Evolutionary conservation across 2,329 filamentous ascomycete genomes (phyloP), one percentile per base, ranked within the genome.

Genomic region (Xylaria sp.): DNA sequence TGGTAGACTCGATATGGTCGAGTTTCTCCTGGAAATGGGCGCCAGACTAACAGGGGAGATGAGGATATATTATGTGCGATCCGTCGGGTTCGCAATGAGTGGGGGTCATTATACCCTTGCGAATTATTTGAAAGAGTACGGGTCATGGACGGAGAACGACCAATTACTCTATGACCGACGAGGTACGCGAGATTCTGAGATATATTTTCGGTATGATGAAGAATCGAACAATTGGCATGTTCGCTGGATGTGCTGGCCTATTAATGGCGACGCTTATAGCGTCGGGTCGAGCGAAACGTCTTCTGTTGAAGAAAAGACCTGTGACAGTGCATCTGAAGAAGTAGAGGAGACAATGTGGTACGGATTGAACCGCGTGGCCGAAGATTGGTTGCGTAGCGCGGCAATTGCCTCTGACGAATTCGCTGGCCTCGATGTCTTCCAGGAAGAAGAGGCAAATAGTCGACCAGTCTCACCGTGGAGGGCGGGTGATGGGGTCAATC

Each of bases 31-130:
- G 5, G 44, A 53, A 29, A 53, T 17, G 10, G 67, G 67, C 11
- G 55, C 50, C n/a, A 20, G 25, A 3, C 0, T 69, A 0, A 29
- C 36, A 1, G 56, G 27, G 0, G 2, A 25, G 20, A 67, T 66
- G 67, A 22, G 67, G 33, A 50, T 66, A 31, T 36, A 67, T 17
- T 69, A 61, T 31, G 44, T 67, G 2, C 22, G 67, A 51, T 58
- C 67, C 15, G 36, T 64, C 13, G 2, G 9, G 1, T 55, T 61
- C 33, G 67, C 67, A 5, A 25, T 5, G 4, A 0, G 5, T 0
- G 0, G 29, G 0, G 57, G 56, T 1, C 60, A 58, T 20, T 38
- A 20, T 1, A 31, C 33, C 7, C 2, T 69, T 11, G 60, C 67
- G 4, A 20, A 45, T 0, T 20, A 36, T 17, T 42, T 69, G 1